phyloP scores from a whole-genome alignment of 2,329 filamentous ascomycete species.

The Hymenoscyphus fraxineus region DNA sequence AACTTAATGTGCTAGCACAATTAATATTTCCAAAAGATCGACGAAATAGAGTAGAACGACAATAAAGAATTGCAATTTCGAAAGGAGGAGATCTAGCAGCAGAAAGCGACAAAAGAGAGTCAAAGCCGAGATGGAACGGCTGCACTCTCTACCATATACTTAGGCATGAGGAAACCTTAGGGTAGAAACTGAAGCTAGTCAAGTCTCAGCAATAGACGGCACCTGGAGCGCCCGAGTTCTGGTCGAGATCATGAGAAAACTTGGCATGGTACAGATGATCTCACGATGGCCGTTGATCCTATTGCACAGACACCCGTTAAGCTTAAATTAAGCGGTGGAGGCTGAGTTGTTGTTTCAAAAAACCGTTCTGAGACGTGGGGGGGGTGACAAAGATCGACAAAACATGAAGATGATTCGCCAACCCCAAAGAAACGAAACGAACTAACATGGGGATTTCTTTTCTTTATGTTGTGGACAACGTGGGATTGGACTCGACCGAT shows the following conservation, averaged over 20 bases:
- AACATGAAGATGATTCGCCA: background rate
- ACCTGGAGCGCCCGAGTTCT: conserved; percentile 3
- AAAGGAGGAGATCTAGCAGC: conserved; percentile 7
- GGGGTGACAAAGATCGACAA: background rate
- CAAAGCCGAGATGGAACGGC: background rate
- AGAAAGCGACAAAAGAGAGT: conserved; percentile 5
- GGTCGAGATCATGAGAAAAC: background rate
- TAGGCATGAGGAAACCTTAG: background rate
- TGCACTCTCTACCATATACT: conserved; percentile 8
- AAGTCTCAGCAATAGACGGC: conserved; percentile 6
- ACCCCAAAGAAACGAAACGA: background rate
- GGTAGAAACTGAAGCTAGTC: background rate
- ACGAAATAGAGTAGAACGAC: background rate
- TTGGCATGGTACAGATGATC: background rate
- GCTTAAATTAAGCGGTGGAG: conserved; percentile 5
- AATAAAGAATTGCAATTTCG: background rate
- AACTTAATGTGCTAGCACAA: conserved; percentile 1
- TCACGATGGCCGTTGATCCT: background rate
- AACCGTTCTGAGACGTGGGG: conserved; percentile 9
- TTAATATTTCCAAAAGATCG: background rate
- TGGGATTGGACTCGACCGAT: background rate
- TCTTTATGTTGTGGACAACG: background rate
- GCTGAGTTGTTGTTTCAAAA: conserved; percentile 5
- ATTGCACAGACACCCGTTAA: conserved; percentile 2
- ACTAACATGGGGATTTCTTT: background rate